phyloP scores from a whole-genome alignment of 805 yeast genomes.

The Kuraishia cidri region DNA sequence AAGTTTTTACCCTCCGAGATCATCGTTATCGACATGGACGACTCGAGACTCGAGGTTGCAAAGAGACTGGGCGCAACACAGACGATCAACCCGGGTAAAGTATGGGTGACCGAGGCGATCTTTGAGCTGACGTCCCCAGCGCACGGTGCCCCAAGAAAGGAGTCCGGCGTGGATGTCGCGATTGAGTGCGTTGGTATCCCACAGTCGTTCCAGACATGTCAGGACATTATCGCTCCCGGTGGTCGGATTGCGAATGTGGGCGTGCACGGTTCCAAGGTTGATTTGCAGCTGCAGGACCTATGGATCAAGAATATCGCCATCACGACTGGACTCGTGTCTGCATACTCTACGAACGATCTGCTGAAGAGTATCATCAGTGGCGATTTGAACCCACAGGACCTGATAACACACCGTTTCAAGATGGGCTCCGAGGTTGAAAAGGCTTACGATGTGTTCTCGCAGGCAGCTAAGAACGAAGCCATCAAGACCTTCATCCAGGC shows the following conservation, averaged over 20 bases:
- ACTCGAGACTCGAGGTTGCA: slow-evolving; percentile 48
- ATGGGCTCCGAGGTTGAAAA: slow-evolving; percentile 39
- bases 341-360: slow-evolving; percentile 30
- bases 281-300: slow-evolving; percentile 29
- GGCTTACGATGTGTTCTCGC: slow-evolving; percentile 52
- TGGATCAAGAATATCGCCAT: slow-evolving; percentile 36
- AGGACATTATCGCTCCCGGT: slow-evolving; percentile 44
- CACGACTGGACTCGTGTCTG: slow-evolving; percentile 41
- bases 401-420: slow-evolving; percentile 52
- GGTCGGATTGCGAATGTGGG: slow-evolving; percentile 64
- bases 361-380: slow-evolving; percentile 23
- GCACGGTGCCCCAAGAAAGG: slow-evolving; percentile 12
- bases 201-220: slow-evolving; percentile 49
- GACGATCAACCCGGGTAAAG: slow-evolving; percentile 41
- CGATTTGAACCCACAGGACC: slow-evolving; percentile 36
- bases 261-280: slow-evolving; percentile 34
- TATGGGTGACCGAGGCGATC: slow-evolving; percentile 28
- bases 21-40: slow-evolving; percentile 52
- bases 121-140: slow-evolving; percentile 16
- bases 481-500: slow-evolving; percentile 33
- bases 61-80: slow-evolving; percentile 53
- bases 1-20: slow-evolving; percentile 45
- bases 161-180: slow-evolving; percentile 53
- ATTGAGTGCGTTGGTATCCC: slow-evolving; percentile 62
- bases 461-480: slow-evolving; percentile 45